Base-by-base conservation (phyloP, 116 monocot species). In the Phalaenopsis hybrid region DNA sequence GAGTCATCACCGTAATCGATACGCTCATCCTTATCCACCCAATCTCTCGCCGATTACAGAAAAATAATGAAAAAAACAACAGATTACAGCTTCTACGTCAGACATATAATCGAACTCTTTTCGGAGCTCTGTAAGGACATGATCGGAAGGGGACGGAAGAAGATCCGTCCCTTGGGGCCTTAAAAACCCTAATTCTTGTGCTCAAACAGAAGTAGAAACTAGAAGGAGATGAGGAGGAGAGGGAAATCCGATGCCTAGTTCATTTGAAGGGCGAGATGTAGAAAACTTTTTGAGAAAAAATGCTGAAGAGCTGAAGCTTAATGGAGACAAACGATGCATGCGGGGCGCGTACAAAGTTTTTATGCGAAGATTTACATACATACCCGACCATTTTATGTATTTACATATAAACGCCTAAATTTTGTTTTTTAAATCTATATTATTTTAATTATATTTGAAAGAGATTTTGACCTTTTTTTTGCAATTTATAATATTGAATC, bases 1-100 rank as follows among this genome's bases (percentile, higher is more conserved):
- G 77, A 16, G 92, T 91, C 99, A 95, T 99, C 89, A 93, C 92
- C 31, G 93, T 91, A 41, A 99, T 86, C 67, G 92, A 94, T 8
- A 85, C 77, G 81, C 86, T 92, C 89, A 89, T 92, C 91, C 81
- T 65, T 67, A 25, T 73, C 58, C 17, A 45, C 31, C 84, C 63
- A 37, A 37, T 65, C 46, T 67, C 51, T 48, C 61, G 17, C 78
- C 12, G 13, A 78, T 5, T 8, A 17, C 6, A 52, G 78, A 20
- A 57, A 28, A 57, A 57, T 34, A 49, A 78, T 78, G 25, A 33
- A 31, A 57, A 34, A 57, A 33, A 55, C 4, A 33, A 33, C 6
- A 31, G 57, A 34, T 57, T 17, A 46, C 33, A 34, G 78, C 75
- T 46, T 21, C 15, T 37, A 72, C 72, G 37, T 31, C 31, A 13